Conservation (phyloP, 495 filamentous ascomycete genomes). For the Xylaria scruposa region DNA sequence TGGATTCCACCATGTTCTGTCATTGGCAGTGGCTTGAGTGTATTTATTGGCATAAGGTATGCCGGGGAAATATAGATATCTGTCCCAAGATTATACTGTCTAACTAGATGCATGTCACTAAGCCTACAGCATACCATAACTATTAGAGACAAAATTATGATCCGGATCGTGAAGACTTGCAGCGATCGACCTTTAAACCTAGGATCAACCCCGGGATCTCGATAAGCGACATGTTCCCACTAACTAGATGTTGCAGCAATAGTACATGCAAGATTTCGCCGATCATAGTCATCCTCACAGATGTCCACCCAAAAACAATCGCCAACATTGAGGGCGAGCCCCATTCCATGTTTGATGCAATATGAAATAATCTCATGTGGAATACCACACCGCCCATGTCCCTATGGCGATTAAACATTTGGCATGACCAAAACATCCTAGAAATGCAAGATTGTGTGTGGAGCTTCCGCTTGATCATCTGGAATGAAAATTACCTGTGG, state of each 20-base stretch:
- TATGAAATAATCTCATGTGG: not conserved
- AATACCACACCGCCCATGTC: not conserved
- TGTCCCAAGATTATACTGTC: not conserved
- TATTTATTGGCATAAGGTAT: not conserved
- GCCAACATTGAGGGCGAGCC: not conserved
- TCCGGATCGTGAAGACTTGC: not conserved
- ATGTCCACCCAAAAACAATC: not conserved
- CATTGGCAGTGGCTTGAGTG: not conserved
- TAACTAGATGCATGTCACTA: not conserved
- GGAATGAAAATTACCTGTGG: conserved; percentile 11
- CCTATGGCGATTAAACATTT: not conserved
- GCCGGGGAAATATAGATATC: not conserved
- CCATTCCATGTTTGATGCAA: not conserved
- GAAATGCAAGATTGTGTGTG: not conserved
- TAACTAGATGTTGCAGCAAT: not conserved
- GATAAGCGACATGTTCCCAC: not conserved
- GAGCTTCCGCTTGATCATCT: not conserved
- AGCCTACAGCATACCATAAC: not conserved
- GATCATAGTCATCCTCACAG: not conserved
- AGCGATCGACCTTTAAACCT: not conserved
- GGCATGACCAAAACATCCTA: not conserved
- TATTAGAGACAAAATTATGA: not conserved
- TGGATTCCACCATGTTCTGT: not conserved
- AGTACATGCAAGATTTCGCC: not conserved
- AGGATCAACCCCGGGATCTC: not conserved